phyloP scores from a whole-genome alignment of 192 early-diverging fungal species.

The Piromyces finnis region DNA sequence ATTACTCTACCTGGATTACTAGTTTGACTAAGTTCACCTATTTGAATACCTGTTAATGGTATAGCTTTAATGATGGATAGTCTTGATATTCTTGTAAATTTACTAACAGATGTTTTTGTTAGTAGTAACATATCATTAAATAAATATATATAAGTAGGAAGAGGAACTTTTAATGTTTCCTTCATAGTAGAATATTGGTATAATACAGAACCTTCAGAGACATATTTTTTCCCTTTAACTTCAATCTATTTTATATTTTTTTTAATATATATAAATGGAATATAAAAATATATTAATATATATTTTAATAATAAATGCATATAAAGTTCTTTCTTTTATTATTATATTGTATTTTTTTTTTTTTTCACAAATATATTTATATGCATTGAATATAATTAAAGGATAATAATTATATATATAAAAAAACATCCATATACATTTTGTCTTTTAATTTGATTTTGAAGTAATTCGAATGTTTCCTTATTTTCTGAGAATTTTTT shows the following conservation, averaged over 20 bases:
- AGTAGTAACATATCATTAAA: background rate
- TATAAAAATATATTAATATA: too few species aligned
- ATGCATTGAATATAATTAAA: too few species aligned
- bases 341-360: background rate
- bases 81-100: background rate
- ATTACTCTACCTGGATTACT: background rate
- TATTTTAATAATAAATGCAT: too few species aligned
- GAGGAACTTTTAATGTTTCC: background rate
- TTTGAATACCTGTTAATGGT: background rate
- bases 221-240: background rate
- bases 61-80: background rate
- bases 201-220: background rate
- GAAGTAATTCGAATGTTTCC: background rate
- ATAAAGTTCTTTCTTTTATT: too few species aligned
- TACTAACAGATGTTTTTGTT: background rate
- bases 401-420: too few species aligned
- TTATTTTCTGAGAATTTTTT: background rate
- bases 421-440: background rate
- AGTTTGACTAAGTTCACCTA: background rate
- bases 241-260: background rate
- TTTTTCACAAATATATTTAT: too few species aligned
- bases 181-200: background rate
- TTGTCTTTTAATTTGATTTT: background rate
- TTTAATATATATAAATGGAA: too few species aligned
- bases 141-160: background rate